Base-by-base conservation (phyloP, 2,329 filamentous ascomycete genomes). In the Lasiodiplodia hormozganensis region DNA sequence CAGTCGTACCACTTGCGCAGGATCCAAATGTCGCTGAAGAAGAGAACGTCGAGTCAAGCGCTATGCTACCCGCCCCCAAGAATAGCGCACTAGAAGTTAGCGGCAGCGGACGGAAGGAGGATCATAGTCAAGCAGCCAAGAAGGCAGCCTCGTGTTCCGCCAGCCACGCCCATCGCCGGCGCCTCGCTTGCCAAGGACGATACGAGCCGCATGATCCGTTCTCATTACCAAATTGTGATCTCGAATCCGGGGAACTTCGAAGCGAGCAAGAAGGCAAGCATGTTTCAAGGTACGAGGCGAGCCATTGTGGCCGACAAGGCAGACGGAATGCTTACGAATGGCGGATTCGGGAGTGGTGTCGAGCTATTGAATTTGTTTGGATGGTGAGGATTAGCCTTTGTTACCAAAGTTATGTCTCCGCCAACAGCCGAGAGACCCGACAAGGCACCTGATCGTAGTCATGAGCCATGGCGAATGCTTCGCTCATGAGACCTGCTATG, bases 201-300 rank as follows among this genome's bases (percentile, higher is more conserved):
- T 64, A 64, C 60, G 60, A 64, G 60, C 60, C 60, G 47, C 60
- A 64, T 34, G 16, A 25, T 4, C 43, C 60, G 60, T 64, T 64
- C 60, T 47, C 47, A 64, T 64, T 64, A 64, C 47, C 47, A 64
- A 64, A 64, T 21, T 21, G 28, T 25, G 47, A 47, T 12, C 16
- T 31, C 28, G 21, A 23, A 12, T 40, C 31, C 34, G 31, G 60
- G 3, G 47, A 52, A 5, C 43, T 23, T 21, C n/a, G 28, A 52
- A 49, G 47, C 60, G 43, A 64, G 47, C 25, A 34, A 64, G 4
- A 49, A 16, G 25, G 28, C 3, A 12, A 40, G 12, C 2, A 31
- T 38, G 16, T 31, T 47, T 52, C 58, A n/a, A 10, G 49, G 14
- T 36, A 51, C 58, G 43, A 51, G 28, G 18, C 18, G 4, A 23